Evolutionary conservation across 1,284 basidiomycete species (phyloP).

Genomic region (Moesziomyces parantarcticus): DNA sequence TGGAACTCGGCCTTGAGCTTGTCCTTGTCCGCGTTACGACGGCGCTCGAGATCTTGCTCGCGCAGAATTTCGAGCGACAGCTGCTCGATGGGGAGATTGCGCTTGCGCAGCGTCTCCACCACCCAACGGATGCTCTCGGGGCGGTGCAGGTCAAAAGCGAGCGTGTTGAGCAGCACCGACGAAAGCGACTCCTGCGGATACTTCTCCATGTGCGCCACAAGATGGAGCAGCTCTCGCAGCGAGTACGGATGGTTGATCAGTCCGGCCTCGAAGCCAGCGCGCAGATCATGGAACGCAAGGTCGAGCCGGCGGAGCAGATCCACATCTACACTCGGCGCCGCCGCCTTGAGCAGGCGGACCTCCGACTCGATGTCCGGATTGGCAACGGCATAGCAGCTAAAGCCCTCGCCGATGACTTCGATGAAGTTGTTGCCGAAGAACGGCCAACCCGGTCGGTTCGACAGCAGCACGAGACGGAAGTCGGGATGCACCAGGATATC

Average conservation of each 20-base stretch:
- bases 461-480: conserved; percentile 68
- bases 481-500: conserved; percentile 65
- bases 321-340: conserved; percentile 61
- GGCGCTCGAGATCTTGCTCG: conserved; percentile 36
- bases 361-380: conserved; percentile 68
- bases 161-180: conserved; percentile 67
- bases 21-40: conserved; percentile 24
- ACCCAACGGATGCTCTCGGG: conserved; percentile 67
- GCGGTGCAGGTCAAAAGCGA: conserved; percentile 67
- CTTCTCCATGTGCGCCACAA: conserved; percentile 67
- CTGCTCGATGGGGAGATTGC: conserved; percentile 58
- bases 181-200: conserved; percentile 67
- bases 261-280: conserved; percentile 65
- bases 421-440: conserved; percentile 68
- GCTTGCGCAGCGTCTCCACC: conserved; percentile 56
- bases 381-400: conserved; percentile 65
- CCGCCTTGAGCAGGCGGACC: conserved; percentile 62
- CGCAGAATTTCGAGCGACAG: conserved; percentile 58
- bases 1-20: conserved; percentile 53
- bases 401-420: conserved; percentile 67
- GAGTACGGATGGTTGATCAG: conserved; percentile 67
- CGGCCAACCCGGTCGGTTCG: conserved; percentile 68
- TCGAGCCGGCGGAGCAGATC: conserved; percentile 64
- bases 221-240: conserved; percentile 67
- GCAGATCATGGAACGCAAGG: conserved; percentile 67